Percentiles rank a stretch among this genome's conserved stretches.
These are phyloP conservation scores for Aspergillus sp. DNA, from an alignment of 2,329 filamentous ascomycete species.

Conservation along the genomic window DNA sequence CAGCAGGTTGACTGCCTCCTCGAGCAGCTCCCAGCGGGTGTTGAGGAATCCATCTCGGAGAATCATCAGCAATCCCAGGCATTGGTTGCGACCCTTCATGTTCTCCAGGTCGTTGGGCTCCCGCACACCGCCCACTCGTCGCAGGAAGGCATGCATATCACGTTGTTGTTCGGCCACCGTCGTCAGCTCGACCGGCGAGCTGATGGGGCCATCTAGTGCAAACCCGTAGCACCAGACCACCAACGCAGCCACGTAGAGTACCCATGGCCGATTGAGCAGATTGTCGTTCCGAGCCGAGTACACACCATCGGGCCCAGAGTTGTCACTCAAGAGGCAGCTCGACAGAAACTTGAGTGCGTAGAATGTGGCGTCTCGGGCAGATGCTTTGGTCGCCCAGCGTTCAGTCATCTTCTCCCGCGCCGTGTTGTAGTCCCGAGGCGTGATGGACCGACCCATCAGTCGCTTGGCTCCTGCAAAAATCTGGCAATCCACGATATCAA, in stretches of 20 bases:
- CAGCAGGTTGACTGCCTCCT: conserved; percentile 77
- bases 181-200: conserved; percentile 45
- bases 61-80: conserved; percentile 74
- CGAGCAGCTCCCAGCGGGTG: conserved; percentile 85
- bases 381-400: conserved; percentile 80
- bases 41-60: conserved; percentile 75
- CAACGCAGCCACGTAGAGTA: conserved; percentile 85
- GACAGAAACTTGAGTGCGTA: conserved; percentile 86
- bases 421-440: conserved; percentile 71
- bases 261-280: conserved; percentile 88
- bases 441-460: conserved; percentile 80
- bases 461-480: conserved; percentile 87
- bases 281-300: conserved; percentile 87
- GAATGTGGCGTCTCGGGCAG: conserved; percentile 84
- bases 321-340: conserved; percentile 62
- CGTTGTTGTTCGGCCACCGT: conserved; percentile 62
- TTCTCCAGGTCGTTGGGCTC: conserved; percentile 73
- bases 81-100: conserved; percentile 73
- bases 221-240: conserved; percentile 96
- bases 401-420: conserved; percentile 82
- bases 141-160: conserved; percentile 77
- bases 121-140: conserved; percentile 64
- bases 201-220: conserved; percentile 76
- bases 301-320: conserved; percentile 34
- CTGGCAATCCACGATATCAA: conserved; percentile 95